Percentiles rank a stretch among this genome's conserved stretches.
phyloP scores from a whole-genome alignment of 306 rosid species.

The Malus asiatica region DNA sequence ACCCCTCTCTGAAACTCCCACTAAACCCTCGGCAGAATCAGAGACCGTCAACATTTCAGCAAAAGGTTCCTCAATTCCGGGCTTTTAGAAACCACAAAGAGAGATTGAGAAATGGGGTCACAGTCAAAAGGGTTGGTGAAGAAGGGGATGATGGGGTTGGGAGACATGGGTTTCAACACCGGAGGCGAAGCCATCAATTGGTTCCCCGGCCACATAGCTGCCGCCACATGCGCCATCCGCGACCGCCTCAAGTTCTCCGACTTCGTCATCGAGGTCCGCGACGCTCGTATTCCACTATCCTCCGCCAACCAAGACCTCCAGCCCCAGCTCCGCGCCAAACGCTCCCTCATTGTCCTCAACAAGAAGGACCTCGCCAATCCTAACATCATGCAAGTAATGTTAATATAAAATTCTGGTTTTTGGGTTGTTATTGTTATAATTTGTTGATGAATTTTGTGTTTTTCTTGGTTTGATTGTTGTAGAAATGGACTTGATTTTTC shows the following conservation, averaged over 20 bases:
- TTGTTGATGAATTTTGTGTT: not conserved
- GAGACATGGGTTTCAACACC: slow-evolving; percentile 66
- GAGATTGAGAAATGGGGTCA: slow-evolving; percentile 4
- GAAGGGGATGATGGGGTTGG: slow-evolving; percentile 41
- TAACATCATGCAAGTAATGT: slow-evolving; percentile 67
- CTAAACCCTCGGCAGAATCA: not conserved
- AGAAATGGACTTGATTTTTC: slow-evolving; percentile 73
- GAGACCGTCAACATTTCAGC: not conserved
- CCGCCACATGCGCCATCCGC: slow-evolving; percentile 76
- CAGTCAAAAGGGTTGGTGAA: slow-evolving; percentile 42
- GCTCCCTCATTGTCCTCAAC: slow-evolving; percentile 68
- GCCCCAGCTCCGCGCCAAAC: slow-evolving; percentile 56
- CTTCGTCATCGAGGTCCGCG: slow-evolving; percentile 81
- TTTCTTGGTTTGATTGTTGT: slow-evolving; percentile 6
- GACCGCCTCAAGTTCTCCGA: slow-evolving; percentile 70
- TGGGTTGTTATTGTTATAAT: not conserved
- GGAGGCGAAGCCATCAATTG: slow-evolving; percentile 76
- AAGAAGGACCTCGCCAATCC: slow-evolving; percentile 87
- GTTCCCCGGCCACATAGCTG: slow-evolving; percentile 97
- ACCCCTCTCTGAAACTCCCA: not conserved
- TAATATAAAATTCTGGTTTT: not conserved
- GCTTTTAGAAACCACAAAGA: not conserved
- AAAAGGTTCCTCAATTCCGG: not conserved
- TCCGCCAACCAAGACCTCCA: slow-evolving; percentile 69
- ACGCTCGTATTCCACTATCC: slow-evolving; percentile 77